Evolutionary conservation across 73 alveolate genomes (phyloP).

Genomic region (Paraurostyla sp.): DNA sequence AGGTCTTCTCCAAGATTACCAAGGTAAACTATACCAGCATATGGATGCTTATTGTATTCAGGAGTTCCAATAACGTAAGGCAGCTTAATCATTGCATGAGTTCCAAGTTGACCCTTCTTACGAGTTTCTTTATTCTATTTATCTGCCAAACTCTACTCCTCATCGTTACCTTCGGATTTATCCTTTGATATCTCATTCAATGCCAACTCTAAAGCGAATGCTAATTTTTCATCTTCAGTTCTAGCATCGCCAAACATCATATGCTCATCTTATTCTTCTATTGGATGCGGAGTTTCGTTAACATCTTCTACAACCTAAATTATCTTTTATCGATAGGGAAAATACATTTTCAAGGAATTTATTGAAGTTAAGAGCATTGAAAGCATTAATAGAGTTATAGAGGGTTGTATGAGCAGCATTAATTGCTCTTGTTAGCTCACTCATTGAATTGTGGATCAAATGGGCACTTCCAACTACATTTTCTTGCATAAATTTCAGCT

Average conservation of each 20-base stretch:
- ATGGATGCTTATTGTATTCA: slow-evolving; percentile 55
- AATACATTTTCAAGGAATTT: slow-evolving; percentile 60
- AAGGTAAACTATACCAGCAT: slow-evolving; percentile 54
- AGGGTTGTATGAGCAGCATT: slow-evolving; percentile 60
- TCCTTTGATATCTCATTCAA: slow-evolving; percentile 42
- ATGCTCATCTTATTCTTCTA: slow-evolving; percentile 1
- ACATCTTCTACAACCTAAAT: slow-evolving; percentile 52
- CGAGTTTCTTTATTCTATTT: slow-evolving; percentile 14
- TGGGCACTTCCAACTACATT: slow-evolving; percentile 57
- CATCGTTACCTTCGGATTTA: slow-evolving; percentile 24
- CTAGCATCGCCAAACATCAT: slow-evolving; percentile 54
- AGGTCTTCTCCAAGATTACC: slow-evolving; percentile 51
- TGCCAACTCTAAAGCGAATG: slow-evolving; percentile 47
- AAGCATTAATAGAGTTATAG: slow-evolving; percentile 56
- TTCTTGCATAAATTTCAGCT: slow-evolving; percentile 54
- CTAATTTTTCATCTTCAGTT: slow-evolving; percentile 34
- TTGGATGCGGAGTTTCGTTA: not conserved
- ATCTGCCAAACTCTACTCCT: slow-evolving; percentile 38
- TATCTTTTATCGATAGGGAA: not conserved
- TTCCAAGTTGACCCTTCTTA: slow-evolving; percentile 51
- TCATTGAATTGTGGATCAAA: slow-evolving; percentile 48
- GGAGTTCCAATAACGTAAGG: slow-evolving; percentile 61
- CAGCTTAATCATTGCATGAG: slow-evolving; percentile 55
- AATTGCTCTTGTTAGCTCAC: slow-evolving; percentile 49
- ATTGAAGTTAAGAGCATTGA: slow-evolving; percentile 55